Evolutionary conservation across 768 basidiomycete genomes (phyloP).

Genomic region (Amanita molliuscula): DNA sequence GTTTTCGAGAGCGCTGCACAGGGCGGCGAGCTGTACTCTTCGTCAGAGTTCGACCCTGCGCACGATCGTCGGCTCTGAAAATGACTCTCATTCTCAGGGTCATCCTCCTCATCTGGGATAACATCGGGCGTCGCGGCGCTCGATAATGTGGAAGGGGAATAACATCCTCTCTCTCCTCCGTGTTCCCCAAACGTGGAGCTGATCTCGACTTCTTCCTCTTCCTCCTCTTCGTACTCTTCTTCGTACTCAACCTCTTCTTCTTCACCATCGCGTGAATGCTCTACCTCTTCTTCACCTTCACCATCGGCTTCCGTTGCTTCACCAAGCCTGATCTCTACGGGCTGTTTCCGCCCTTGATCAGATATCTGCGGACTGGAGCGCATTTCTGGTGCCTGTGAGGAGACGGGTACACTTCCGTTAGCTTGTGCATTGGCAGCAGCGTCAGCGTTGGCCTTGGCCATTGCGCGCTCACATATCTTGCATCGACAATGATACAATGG

Average conservation of each 20-base stretch:
- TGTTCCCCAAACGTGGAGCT: conserved; percentile 24
- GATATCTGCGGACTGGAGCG: background rate
- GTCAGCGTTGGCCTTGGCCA: conserved; percentile 37
- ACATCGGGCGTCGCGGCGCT: background rate
- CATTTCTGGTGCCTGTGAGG: conserved; percentile 8
- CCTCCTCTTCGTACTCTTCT: conserved; percentile 17
- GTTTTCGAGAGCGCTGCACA: conserved; percentile 9
- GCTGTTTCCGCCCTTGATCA: background rate
- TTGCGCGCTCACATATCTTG: conserved; percentile 63
- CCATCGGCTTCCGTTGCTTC: conserved; percentile 11
- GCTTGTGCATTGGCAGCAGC: conserved; percentile 20
- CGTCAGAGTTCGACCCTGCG: background rate
- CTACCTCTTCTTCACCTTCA: conserved; percentile 15
- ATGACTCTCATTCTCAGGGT: conserved; percentile 6
- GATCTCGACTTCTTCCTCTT: conserved; percentile 18
- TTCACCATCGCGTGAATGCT: conserved; percentile 11
- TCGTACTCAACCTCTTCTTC: conserved; percentile 15
- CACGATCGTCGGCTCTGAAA: background rate
- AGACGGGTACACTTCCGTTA: conserved; percentile 12
- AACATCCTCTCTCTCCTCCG: conserved; percentile 10
- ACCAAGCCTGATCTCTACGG: conserved; percentile 7
- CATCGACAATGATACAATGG: conserved; percentile 67
- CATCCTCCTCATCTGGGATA: conserved; percentile 3
- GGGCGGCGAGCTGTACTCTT: background rate
- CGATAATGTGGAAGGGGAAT: conserved; percentile 5